A percentile compares a stretch with the other conserved stretches of the same genome.
Evolutionary conservation across 2,329 filamentous ascomycete genomes (phyloP).

Genomic region (Pseudocercospora macadamiae): DNA sequence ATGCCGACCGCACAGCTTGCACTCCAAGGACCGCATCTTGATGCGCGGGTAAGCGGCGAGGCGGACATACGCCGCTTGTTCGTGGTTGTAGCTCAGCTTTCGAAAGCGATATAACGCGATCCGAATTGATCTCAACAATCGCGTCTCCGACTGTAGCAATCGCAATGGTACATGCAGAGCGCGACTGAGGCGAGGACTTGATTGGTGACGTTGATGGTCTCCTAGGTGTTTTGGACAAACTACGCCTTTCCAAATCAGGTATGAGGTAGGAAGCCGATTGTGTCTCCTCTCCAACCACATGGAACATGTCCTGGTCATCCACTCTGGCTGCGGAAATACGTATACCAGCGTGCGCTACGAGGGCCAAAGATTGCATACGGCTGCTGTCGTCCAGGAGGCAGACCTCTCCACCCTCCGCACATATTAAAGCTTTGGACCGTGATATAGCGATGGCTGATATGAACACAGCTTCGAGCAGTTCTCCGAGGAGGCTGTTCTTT

Average conservation of each 20-base stretch:
- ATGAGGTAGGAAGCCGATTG: slow-evolving; percentile 52
- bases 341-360: slow-evolving; percentile 69
- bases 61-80: slow-evolving; percentile 13
- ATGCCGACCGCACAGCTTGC: slow-evolving; percentile 63
- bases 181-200: slow-evolving; percentile 14
- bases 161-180: slow-evolving; percentile 32
- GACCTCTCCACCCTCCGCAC: slow-evolving; percentile 86
- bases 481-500: slow-evolving; percentile 82
- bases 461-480: slow-evolving; percentile 81
- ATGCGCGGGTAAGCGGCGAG: slow-evolving; percentile 58
- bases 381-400: slow-evolving; percentile 81
- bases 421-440: slow-evolving; percentile 75
- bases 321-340: slow-evolving; percentile 68
- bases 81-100: slow-evolving; percentile 7
- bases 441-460: slow-evolving; percentile 74
- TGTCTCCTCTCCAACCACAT: slow-evolving; percentile 70
- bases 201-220: slow-evolving; percentile 26
- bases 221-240: slow-evolving; percentile 31
- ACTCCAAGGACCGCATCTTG: slow-evolving; percentile 70
- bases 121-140: slow-evolving; percentile 32
- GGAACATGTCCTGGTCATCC: slow-evolving; percentile 59
- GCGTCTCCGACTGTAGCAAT: slow-evolving; percentile 43
- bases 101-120: slow-evolving; percentile 27
- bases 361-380: slow-evolving; percentile 70
- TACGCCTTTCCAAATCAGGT: slow-evolving; percentile 36